Evolutionary conservation across 495 filamentous ascomycete genomes (phyloP), one percentile per base, ranked within the genome.

Genomic region (Trichoderma erinaceum): DNA sequence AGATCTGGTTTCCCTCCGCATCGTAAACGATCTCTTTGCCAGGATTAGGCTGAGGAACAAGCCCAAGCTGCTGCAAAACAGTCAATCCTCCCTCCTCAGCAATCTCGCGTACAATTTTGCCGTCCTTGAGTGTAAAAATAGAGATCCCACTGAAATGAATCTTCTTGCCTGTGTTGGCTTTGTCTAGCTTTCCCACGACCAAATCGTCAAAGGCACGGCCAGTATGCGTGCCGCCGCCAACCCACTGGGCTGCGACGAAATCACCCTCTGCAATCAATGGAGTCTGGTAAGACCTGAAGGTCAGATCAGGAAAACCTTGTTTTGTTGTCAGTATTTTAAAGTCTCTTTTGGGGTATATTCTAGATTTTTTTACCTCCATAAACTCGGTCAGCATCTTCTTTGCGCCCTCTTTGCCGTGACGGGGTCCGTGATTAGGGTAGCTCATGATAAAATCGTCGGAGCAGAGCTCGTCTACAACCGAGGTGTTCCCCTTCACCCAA

Each of bases 241-340:
- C 18, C 48, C 48, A 52, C n/a, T 52, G 48, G 4, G 48, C 48
- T 21, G 48, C 48, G 8, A 52, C 48, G 21, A 25, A 52, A 10
- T 52, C 48, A n/a, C 48, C 48, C 48, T 52, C 48, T 5, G 48
- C 48, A 52, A 52, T 52, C 48, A 52, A 52, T 52, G 48, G 48
- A n/a, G 48, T 52, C 18, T 52, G 48, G 48, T 52, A 52, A 21
- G 48, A 52, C 18, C 48, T n/a, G 5, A 52, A 52, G n/a, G 48
- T 52, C 48, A 52, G 10, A n/a, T 52, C 48, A n/a, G 48, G 48
- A 52, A 52, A 2, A n/a, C 48, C 48, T 52, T 52, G n/a, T 48
- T n/a, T 16, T 15, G 44, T n/a, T 12, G 0, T 48, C 12, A 48
- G 44, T 48, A 48, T n/a, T 16, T 48, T 15, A 3, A 15, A 15